These are phyloP conservation scores for Stenogyne calaminthoides DNA, from an alignment of 305 asterid genomes.

Conservation along the genomic window DNA sequence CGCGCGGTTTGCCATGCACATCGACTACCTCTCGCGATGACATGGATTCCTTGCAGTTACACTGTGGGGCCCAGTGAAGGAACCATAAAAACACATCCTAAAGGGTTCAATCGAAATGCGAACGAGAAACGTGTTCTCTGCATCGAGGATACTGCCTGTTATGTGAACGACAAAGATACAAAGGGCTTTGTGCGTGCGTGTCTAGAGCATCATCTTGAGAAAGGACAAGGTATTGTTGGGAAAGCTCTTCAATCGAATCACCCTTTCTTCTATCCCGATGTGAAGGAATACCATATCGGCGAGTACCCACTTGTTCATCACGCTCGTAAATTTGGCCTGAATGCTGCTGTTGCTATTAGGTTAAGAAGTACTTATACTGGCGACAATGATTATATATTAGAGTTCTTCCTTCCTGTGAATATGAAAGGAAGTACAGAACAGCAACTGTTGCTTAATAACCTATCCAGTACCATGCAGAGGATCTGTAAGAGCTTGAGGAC, in stretches of 20 bases:
- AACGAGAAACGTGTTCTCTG: constrained; percentile 55
- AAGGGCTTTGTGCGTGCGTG: constrained; percentile 84
- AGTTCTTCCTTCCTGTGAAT: constrained; percentile 87
- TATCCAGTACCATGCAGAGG: constrained; percentile 92
- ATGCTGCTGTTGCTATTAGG: constrained; percentile 88
- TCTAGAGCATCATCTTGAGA: constrained; percentile 68
- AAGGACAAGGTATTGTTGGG: constrained; percentile 86
- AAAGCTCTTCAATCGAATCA: constrained; percentile 87
- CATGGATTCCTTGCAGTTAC: constrained; percentile 89
- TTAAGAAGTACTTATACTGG: constrained; percentile 77
- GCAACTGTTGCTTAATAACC: constrained; percentile 81
- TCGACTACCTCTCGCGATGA: constrained; percentile 81
- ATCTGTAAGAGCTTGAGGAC: constrained; percentile 84
- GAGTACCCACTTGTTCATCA: constrained; percentile 92
- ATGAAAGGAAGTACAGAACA: constrained; percentile 77
- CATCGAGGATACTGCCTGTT: constrained; percentile 68
- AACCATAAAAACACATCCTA: constrained; percentile 34
- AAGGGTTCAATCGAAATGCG: constrained; percentile 35
- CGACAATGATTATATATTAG: constrained; percentile 71
- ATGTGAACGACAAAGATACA: constrained; percentile 68
- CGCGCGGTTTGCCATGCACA: constrained; percentile 90
- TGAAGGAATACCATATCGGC: constrained; percentile 73
- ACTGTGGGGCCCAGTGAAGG: constrained; percentile 40
- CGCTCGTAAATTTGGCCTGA: constrained; percentile 77
- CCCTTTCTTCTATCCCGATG: constrained; percentile 78